Conservation (phyloP, 176 grass and related monocot genomes). For the Microstegium vimineum region DNA sequence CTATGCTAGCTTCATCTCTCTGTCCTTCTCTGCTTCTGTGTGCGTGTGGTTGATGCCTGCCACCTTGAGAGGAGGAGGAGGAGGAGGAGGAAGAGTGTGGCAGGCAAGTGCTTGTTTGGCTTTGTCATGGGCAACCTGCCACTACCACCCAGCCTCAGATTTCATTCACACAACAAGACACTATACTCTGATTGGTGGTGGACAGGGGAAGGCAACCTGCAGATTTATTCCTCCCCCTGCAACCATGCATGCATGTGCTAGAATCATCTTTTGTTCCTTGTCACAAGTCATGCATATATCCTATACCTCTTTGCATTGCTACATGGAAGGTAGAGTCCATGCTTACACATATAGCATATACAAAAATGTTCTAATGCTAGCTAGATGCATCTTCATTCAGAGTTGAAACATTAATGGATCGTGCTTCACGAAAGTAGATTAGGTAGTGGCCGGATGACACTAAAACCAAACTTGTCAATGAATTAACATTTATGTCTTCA, state of each 20-base stretch:
- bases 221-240: conserved; percentile 13
- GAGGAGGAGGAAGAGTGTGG: background rate
- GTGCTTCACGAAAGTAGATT: conserved; percentile 17
- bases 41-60: background rate
- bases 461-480: background rate
- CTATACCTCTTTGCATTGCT: background rate
- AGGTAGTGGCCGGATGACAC: background rate
- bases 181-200: conserved; percentile 24
- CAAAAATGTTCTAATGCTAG: conserved; percentile 15
- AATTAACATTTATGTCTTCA: background rate
- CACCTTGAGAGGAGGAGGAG: background rate
- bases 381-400: background rate
- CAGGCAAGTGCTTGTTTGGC: conserved; percentile 21
- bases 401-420: background rate
- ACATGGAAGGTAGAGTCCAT: background rate
- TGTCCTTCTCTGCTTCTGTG: background rate
- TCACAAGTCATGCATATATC: conserved; percentile 35
- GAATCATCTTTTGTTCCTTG: conserved; percentile 38
- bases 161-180: background rate
- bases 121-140: conserved; percentile 22
- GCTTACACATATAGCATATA: background rate
- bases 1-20: background rate
- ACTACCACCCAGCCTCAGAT: background rate
- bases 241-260: conserved; percentile 22
- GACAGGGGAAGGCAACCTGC: background rate